Percentiles rank a stretch among this genome's conserved stretches.
Evolutionary conservation across 1,139 yeast species (phyloP).

Genomic region (Candida glucosophila): DNA sequence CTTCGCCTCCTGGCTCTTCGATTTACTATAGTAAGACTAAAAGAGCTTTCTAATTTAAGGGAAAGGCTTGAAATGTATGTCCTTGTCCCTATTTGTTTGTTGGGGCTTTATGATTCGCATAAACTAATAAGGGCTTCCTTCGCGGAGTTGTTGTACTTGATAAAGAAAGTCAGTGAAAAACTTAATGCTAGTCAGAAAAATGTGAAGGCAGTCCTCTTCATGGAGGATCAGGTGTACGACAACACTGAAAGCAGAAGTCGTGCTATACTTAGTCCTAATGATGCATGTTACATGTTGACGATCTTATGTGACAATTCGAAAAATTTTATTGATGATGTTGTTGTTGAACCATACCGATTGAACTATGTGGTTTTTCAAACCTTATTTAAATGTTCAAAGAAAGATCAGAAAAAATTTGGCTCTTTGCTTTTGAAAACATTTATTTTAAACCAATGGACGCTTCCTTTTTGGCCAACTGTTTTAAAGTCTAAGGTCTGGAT

Average conservation of each 20-base stretch:
- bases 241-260: slow-evolving; percentile 26
- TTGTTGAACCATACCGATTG: slow-evolving; percentile 22
- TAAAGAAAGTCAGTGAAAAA: slow-evolving; percentile 12
- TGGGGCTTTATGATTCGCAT: slow-evolving; percentile 26
- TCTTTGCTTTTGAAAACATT: slow-evolving; percentile 28
- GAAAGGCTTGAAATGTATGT: slow-evolving; percentile 19
- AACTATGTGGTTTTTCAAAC: slow-evolving; percentile 16
- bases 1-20: slow-evolving; percentile 43
- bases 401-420: slow-evolving; percentile 27
- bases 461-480: slow-evolving; percentile 20
- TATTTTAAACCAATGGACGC: slow-evolving; percentile 36
- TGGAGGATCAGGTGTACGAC: slow-evolving; percentile 38
- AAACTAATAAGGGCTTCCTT: slow-evolving; percentile 20
- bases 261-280: slow-evolving; percentile 59
- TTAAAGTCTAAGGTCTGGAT: slow-evolving; percentile 29
- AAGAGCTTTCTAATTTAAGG: slow-evolving; percentile 16
- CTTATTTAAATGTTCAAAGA: slow-evolving; percentile 14
- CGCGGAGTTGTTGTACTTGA: slow-evolving; percentile 14
- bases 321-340: slow-evolving; percentile 17
- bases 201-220: slow-evolving; percentile 17
- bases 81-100: slow-evolving; percentile 26
- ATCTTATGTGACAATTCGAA: slow-evolving; percentile 24
- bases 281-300: slow-evolving; percentile 41
- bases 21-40: slow-evolving; percentile 25
- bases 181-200: slow-evolving; percentile 14